These are phyloP conservation scores for Acacia concinna DNA, from an alignment of 331 rosid species.

Conservation along the genomic window DNA sequence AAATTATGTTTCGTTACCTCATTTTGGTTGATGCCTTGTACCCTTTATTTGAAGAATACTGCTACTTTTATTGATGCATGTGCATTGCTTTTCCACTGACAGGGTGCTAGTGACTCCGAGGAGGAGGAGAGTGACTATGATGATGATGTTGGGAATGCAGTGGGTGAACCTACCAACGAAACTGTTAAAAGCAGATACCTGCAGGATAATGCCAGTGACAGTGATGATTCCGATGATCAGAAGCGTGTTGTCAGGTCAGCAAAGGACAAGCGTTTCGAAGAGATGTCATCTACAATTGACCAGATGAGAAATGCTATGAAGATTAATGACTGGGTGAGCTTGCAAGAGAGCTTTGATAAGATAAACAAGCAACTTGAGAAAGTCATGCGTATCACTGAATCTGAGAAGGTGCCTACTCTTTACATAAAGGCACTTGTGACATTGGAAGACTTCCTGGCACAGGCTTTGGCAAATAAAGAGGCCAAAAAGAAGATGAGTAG, in stretches of 20 bases:
- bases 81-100: conserved; percentile 8
- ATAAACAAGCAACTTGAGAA: conserved; percentile 94
- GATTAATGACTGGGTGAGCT: conserved; percentile 94
- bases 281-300: conserved; percentile 76
- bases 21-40: neutral
- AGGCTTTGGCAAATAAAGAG: conserved; percentile 93
- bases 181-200: conserved; percentile 46
- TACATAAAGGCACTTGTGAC: conserved; percentile 87
- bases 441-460: conserved; percentile 79
- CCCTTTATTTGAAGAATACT: neutral
- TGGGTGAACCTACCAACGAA: conserved; percentile 40
- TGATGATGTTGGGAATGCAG: conserved; percentile 43
- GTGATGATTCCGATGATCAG: conserved; percentile 70
- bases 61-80: neutral
- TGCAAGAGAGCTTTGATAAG: conserved; percentile 94
- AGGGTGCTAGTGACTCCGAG: conserved; percentile 83
- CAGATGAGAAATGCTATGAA: conserved; percentile 98
- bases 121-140: conserved; percentile 69
- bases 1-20: neutral
- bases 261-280: conserved; percentile 89
- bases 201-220: conserved; percentile 50
- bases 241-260: conserved; percentile 78
- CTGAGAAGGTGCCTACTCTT: conserved; percentile 71
- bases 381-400: conserved; percentile 87
- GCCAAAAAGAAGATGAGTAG: conserved; percentile 97